A percentile compares a stretch with the other conserved stretches of the same genome.
phyloP scores from a whole-genome alignment of 164 flowering plant genomes.

The Houttuynia cordata region DNA sequence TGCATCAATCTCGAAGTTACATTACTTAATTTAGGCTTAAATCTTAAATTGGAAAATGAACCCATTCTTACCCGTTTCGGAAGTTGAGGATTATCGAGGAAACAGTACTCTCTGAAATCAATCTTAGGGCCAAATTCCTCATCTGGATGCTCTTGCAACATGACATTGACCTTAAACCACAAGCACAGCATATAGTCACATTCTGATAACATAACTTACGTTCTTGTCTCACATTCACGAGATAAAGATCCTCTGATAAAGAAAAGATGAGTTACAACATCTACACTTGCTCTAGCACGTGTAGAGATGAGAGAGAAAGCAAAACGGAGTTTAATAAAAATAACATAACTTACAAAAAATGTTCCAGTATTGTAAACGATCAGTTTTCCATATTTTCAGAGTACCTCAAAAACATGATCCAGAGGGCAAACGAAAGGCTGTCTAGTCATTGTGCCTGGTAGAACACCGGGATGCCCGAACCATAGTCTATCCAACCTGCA shows the following conservation, averaged over 20 bases:
- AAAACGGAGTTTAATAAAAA: too few species aligned
- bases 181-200: neutral
- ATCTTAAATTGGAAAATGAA: too few species aligned
- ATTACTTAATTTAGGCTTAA: neutral
- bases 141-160: slow-evolving; percentile 51
- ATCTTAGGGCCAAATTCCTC: slow-evolving; percentile 74
- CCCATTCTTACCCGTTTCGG: slow-evolving; percentile 42
- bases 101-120: slow-evolving; percentile 70
- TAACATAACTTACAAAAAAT: too few species aligned
- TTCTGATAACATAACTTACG: neutral
- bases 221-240: neutral
- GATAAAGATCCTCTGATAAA: neutral
- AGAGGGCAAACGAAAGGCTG: slow-evolving; percentile 94
- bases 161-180: slow-evolving; percentile 57
- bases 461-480: slow-evolving; percentile 89
- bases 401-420: slow-evolving; percentile 99
- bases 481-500: slow-evolving; percentile 97
- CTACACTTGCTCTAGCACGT: too few species aligned
- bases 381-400: neutral
- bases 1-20: too few species aligned
- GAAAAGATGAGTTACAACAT: too few species aligned
- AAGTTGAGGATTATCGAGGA: slow-evolving; percentile 65
- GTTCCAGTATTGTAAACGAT: neutral
- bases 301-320: too few species aligned
- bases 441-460: slow-evolving; percentile 70